phyloP scores from a whole-genome alignment of 2,329 filamentous ascomycete species.

The Xylaria polymorpha region DNA sequence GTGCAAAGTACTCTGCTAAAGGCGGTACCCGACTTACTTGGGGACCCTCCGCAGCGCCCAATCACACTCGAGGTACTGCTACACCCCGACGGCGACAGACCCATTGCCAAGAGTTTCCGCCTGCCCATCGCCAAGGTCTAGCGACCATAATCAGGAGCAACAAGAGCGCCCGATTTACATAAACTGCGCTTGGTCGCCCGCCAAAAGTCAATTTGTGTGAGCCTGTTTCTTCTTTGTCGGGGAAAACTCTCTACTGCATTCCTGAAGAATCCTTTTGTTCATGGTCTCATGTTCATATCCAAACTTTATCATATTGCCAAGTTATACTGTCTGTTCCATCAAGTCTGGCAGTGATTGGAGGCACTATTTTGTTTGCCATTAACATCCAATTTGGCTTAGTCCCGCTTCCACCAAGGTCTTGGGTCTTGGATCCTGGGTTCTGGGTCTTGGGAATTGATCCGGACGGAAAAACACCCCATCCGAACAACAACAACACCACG shows the following conservation, averaged over 20 bases:
- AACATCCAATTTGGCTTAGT: slow-evolving; percentile 25
- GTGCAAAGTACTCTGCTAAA: slow-evolving; percentile 38
- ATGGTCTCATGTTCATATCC: slow-evolving; percentile 11
- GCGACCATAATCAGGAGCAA: slow-evolving; percentile 49
- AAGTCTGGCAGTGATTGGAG: slow-evolving; percentile 20
- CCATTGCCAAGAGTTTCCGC: slow-evolving; percentile 51
- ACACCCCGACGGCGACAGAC: slow-evolving; percentile 47
- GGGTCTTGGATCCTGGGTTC: slow-evolving; percentile 16
- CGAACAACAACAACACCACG: slow-evolving; percentile 14
- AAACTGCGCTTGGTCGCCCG: slow-evolving; percentile 47
- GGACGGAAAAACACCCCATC: slow-evolving; percentile 23
- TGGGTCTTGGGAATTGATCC: slow-evolving; percentile 9
- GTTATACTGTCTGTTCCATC: slow-evolving; percentile 20
- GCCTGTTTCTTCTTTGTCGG: slow-evolving; percentile 32
- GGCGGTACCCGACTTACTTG: slow-evolving; percentile 42
- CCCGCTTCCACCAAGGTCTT: slow-evolving; percentile 29
- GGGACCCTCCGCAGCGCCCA: slow-evolving; percentile 43
- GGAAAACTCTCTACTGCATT: slow-evolving; percentile 17
- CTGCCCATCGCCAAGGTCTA: slow-evolving; percentile 49
- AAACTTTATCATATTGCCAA: slow-evolving; percentile 14
- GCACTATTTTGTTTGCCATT: slow-evolving; percentile 13
- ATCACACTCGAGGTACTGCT: slow-evolving; percentile 42
- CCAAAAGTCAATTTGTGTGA: slow-evolving; percentile 28
- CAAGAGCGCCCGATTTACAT: slow-evolving; percentile 48
- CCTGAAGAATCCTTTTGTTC: slow-evolving; percentile 21